Evolutionary conservation across 345 rosid genomes (phyloP).

Genomic region (Populus nigra): DNA sequence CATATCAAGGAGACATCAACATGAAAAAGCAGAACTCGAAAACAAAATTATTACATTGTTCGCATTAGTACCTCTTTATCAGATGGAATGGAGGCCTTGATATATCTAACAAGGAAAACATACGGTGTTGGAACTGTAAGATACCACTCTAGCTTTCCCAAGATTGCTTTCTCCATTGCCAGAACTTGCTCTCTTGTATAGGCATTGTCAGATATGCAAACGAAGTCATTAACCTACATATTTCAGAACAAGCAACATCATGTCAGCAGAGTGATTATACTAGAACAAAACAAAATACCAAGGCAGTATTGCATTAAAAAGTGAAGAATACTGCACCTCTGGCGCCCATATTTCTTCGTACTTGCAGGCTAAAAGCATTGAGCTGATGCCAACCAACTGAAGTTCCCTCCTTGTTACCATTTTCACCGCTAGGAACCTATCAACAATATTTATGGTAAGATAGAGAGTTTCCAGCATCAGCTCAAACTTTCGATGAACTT

Average conservation of each 20-base stretch:
- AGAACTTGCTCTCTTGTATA: conserved; percentile 71
- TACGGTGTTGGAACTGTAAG: conserved; percentile 81
- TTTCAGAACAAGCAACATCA: background rate
- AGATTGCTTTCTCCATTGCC: conserved; percentile 71
- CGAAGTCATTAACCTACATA: conserved; percentile 75
- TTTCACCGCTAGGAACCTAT: conserved; percentile 65
- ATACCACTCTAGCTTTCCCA: conserved; percentile 75
- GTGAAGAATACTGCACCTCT: conserved; percentile 37
- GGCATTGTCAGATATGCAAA: conserved; percentile 79
- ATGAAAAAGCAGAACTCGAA: background rate
- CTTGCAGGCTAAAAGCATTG: conserved; percentile 89
- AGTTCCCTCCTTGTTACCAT: conserved; percentile 67
- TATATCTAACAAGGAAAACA: conserved; percentile 73
- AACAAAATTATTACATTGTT: background rate
- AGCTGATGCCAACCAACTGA: conserved; percentile 73
- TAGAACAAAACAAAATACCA: background rate
- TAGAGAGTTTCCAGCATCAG: conserved; percentile 84
- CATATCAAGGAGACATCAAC: background rate
- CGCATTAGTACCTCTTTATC: conserved; percentile 47
- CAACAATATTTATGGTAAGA: conserved; percentile 71
- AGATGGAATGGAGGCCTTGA: conserved; percentile 63
- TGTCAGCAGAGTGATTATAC: background rate
- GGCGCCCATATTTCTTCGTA: conserved; percentile 98
- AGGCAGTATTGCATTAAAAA: background rate
- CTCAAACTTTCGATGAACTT: conserved; percentile 80